These are phyloP conservation scores for Candida taoyuanica DNA, from an alignment of 805 yeast species.

Conservation along the genomic window DNA sequence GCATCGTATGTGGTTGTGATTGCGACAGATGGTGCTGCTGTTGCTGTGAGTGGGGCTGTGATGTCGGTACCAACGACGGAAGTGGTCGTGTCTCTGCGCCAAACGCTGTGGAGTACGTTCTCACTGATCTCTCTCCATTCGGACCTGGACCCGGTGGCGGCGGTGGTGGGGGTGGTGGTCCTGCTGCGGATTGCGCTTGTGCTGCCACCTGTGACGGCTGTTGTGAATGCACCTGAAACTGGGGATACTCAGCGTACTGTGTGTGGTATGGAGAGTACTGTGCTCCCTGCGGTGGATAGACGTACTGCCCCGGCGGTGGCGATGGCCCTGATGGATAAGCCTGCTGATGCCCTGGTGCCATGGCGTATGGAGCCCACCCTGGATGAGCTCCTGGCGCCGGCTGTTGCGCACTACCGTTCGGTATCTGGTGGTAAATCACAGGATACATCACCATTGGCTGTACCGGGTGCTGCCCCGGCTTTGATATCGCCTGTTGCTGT, in stretches of 20 bases:
- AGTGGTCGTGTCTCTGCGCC: conserved; percentile 3
- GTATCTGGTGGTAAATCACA: conserved; percentile 15
- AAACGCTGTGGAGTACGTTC: conserved; percentile 3
- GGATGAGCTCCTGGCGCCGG: conserved; percentile 3
- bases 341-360: conserved; percentile 8
- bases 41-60: conserved; percentile 11
- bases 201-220: conserved; percentile 1
- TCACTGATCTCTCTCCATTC: too few relatives aligned
- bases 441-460: conserved; percentile 15
- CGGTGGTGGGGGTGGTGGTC: not conserved
- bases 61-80: conserved; percentile 5
- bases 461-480: conserved; percentile 2
- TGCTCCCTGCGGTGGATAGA: conserved; percentile 8
- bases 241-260: conserved; percentile 5
- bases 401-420: conserved; percentile 1
- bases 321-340: not conserved
- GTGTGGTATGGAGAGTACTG: conserved; percentile 8
- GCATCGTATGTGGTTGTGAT: too few relatives aligned
- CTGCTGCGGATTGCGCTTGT: too few relatives aligned
- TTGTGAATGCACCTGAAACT: too few relatives aligned
- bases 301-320: conserved; percentile 11
- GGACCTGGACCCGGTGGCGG: too few relatives aligned
- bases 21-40: conserved; percentile 1
- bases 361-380: conserved; percentile 10
- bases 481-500: conserved; percentile 6